Evolutionary conservation across 371 early-diverging fungal genomes (phyloP).

Genomic region (Mucor saturninus): DNA sequence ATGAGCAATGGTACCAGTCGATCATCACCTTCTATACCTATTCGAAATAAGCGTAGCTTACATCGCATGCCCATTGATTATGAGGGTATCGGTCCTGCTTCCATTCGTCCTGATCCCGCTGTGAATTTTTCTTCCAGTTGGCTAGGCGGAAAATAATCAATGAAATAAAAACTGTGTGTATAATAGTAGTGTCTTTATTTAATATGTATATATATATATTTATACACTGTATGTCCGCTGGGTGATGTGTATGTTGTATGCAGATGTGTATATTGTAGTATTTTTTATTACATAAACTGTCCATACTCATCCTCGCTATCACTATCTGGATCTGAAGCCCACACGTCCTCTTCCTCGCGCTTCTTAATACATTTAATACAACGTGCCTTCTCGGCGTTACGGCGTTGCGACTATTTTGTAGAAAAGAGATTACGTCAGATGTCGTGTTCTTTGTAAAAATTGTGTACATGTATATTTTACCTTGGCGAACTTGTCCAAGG

Average conservation of each 20-base stretch:
- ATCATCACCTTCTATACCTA: conserved; percentile 27
- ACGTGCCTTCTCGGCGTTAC: conserved; percentile 53
- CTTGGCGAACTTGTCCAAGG: conserved; percentile 53
- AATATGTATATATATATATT: neutral
- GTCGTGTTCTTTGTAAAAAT: neutral
- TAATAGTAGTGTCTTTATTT: conserved; percentile 4
- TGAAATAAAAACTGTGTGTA: neutral
- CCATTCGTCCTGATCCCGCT: conserved; percentile 23
- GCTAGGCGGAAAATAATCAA: conserved; percentile 30
- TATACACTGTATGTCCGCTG: neutral
- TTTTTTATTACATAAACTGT: conserved; percentile 13
- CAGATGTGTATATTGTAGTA: neutral
- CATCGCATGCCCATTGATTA: conserved; percentile 24
- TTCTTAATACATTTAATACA: conserved; percentile 57
- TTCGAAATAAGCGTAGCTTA: conserved; percentile 25
- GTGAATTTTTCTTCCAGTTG: conserved; percentile 31
- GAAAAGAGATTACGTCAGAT: neutral
- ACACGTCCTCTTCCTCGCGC: conserved; percentile 53
- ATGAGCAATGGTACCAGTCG: conserved; percentile 15
- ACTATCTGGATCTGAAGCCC: conserved; percentile 45
- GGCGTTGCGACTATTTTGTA: conserved; percentile 45
- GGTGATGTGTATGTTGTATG: no score
- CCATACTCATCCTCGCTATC: conserved; percentile 37
- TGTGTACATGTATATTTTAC: conserved; percentile 21
- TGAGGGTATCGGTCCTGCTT: conserved; percentile 21